Conservation (phyloP, 2,329 filamentous ascomycete species). For the Helminthosporium solani region DNA sequence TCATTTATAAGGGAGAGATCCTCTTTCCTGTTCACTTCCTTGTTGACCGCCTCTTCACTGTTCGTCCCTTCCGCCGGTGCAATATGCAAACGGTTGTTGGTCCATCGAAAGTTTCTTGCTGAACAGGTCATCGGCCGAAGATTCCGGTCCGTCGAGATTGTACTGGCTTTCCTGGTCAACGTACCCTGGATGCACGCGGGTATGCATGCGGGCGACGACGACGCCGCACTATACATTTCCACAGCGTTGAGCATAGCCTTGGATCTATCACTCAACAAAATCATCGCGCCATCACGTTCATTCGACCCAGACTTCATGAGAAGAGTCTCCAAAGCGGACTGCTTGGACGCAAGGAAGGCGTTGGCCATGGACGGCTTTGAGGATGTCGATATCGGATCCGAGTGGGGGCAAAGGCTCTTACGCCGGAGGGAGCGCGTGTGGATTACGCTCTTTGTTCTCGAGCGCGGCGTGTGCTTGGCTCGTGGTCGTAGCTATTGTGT, state of each 20-base stretch:
- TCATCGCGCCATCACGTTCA: constrained; percentile 58
- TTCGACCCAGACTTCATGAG: constrained; percentile 49
- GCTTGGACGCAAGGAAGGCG: constrained; percentile 66
- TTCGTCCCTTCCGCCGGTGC: constrained; percentile 66
- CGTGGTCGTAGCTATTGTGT: constrained; percentile 69
- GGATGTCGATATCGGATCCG: constrained; percentile 61
- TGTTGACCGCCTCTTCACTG: constrained; percentile 66
- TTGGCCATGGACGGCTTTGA: constrained; percentile 68
- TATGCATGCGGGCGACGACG: constrained; percentile 67
- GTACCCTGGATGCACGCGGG: constrained; percentile 74
- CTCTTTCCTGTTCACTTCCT: constrained; percentile 70
- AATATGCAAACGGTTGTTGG: constrained; percentile 64
- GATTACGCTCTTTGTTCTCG: constrained; percentile 71
- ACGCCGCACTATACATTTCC: constrained; percentile 70
- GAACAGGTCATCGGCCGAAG: constrained; percentile 62
- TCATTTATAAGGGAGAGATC: constrained; percentile 67
- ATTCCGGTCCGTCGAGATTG: constrained; percentile 70
- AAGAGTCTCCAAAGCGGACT: constrained; percentile 63
- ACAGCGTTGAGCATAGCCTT: constrained; percentile 69
- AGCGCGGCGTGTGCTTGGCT: constrained; percentile 71
- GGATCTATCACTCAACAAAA: constrained; percentile 69
- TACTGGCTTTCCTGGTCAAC: constrained; percentile 73
- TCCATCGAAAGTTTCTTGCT: constrained; percentile 64
- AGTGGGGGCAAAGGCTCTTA: constrained; percentile 61
- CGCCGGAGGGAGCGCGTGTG: constrained; percentile 68